Conservation (phyloP, 257 asterid genomes). For the Lycium ferocissimum region DNA sequence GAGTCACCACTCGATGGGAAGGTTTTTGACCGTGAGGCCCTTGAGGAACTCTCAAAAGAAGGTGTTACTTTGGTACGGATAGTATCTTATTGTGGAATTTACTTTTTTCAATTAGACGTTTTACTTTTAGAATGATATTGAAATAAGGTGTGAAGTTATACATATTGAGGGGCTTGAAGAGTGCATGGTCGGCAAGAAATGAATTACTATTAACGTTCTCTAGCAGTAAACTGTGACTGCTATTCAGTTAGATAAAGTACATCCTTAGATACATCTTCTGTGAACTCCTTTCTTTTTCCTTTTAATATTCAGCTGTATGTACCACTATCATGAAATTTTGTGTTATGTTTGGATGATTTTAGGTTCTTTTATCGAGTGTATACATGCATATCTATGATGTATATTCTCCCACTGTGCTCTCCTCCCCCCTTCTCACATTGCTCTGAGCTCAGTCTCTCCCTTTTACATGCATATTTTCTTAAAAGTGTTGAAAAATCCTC, state of each 20-base stretch:
- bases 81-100: slow-evolving; percentile 10
- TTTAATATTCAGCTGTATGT: neutral
- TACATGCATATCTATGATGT: slow-evolving; percentile 24
- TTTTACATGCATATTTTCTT: slow-evolving; percentile 21
- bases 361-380: slow-evolving; percentile 14
- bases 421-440: neutral
- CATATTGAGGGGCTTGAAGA: slow-evolving; percentile 4
- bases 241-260: neutral
- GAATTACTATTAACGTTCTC: neutral
- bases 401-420: slow-evolving; percentile 11
- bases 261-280: slow-evolving; percentile 4
- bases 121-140: slow-evolving; percentile 2
- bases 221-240: neutral
- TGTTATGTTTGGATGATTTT: neutral
- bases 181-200: neutral
- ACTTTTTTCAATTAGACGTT: neutral
- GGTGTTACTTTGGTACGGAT: slow-evolving; percentile 96
- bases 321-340: neutral
- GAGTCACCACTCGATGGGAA: slow-evolving; percentile 97
- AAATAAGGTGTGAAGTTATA: neutral
- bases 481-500: neutral
- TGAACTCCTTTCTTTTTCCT: slow-evolving; percentile 10
- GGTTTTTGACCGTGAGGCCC: slow-evolving; percentile 85
- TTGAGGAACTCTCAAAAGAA: slow-evolving; percentile 97
- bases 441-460: neutral